A percentile compares a stretch with the other conserved stretches of the same genome.
phyloP scores from a whole-genome alignment of 2,329 filamentous ascomycete species.

The Diplodia mutila region DNA sequence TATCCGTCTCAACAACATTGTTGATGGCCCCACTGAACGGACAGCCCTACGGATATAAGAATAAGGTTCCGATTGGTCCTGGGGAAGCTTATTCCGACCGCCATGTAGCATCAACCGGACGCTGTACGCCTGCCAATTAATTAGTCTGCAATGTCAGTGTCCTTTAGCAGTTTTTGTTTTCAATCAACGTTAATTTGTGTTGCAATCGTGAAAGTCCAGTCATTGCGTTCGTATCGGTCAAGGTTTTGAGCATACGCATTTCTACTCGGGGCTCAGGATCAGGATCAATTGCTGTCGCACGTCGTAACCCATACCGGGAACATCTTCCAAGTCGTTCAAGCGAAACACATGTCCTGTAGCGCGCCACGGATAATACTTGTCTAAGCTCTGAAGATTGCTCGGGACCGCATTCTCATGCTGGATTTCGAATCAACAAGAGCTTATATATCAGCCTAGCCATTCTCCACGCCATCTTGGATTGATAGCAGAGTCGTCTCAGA shows the following conservation, averaged over 20 bases:
- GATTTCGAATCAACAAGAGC: neutral
- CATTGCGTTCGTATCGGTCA: neutral
- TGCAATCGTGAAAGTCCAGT: neutral
- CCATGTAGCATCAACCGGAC: neutral
- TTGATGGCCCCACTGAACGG: neutral
- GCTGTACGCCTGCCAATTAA: neutral
- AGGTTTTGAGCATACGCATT: neutral
- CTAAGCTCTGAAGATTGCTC: too few relatives aligned
- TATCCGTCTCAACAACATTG: neutral
- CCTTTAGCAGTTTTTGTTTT: neutral
- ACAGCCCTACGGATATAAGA: neutral
- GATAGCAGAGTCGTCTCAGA: neutral
- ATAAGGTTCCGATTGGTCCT: too few relatives aligned
- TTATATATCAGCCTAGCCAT: neutral
- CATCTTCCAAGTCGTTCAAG: neutral
- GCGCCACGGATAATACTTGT: too few relatives aligned
- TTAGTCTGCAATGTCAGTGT: neutral
- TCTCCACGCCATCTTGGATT: neutral
- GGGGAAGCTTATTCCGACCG: conserved; percentile 4
- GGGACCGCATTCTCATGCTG: neutral
- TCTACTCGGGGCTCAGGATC: neutral
- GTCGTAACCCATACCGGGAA: neutral
- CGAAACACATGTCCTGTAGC: too few relatives aligned
- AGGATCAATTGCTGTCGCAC: neutral
- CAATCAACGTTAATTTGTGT: neutral